phyloP scores from a whole-genome alignment of 257 asterid genomes.

The Nicotiana sylvestris region DNA sequence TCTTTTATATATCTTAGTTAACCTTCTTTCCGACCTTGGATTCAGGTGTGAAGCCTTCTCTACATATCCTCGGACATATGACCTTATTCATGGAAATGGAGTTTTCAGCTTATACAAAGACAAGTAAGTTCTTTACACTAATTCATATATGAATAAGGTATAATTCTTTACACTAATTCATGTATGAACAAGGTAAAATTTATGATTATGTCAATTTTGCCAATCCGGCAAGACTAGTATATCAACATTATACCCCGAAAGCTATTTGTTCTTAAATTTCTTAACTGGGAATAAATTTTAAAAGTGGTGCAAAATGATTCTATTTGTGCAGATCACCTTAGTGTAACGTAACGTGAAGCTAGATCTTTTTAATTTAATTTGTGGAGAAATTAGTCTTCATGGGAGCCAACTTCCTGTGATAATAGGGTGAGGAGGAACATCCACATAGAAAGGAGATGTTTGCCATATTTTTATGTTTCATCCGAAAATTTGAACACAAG shows the following conservation, averaged over 20 bases:
- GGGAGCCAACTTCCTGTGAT: neutral
- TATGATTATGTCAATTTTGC: too few relatives aligned
- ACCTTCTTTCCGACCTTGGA: neutral
- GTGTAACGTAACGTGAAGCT: neutral
- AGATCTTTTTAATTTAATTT: neutral
- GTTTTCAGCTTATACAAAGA: conserved; percentile 38
- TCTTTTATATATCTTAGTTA: neutral
- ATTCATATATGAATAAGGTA: neutral
- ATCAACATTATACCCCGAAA: too few relatives aligned
- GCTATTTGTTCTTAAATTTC: too few relatives aligned
- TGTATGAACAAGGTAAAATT: neutral
- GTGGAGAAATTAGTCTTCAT: neutral
- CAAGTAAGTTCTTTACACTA: conserved; percentile 24
- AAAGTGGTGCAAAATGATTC: too few relatives aligned
- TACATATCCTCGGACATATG: conserved; percentile 42
- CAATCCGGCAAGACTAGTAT: too few relatives aligned
- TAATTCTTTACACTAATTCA: neutral
- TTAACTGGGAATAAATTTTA: too few relatives aligned
- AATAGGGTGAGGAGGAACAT: neutral
- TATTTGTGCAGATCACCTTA: too few relatives aligned
- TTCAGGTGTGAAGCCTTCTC: conserved; percentile 49
- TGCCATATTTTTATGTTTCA: neutral
- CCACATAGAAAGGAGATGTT: neutral
- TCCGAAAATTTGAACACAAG: neutral
- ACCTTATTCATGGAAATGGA: conserved; percentile 39